These are phyloP conservation scores for Trametes elegans DNA, from an alignment of 768 basidiomycete genomes.

Conservation along the genomic window DNA sequence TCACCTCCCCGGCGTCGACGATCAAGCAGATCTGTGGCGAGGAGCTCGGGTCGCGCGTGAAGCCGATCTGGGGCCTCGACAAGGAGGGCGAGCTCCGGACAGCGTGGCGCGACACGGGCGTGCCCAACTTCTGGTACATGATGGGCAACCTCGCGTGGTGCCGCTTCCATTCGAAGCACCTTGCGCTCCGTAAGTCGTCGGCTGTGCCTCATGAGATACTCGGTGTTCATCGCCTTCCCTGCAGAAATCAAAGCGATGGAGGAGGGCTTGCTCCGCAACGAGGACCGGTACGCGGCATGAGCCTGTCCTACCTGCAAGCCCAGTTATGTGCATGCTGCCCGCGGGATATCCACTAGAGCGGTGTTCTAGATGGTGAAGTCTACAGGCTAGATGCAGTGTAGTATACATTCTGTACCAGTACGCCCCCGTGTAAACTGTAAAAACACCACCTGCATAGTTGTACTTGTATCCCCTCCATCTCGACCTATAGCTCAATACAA, in stretches of 20 bases:
- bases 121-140: conserved; percentile 56
- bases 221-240: neutral
- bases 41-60: conserved; percentile 42
- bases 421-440: no score
- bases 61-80: conserved; percentile 64
- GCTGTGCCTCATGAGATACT: no score
- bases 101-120: conserved; percentile 48
- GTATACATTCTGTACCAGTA: no score
- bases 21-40: conserved; percentile 46
- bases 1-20: conserved; percentile 41
- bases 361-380: no score
- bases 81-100: conserved; percentile 61
- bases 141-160: conserved; percentile 61
- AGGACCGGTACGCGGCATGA: conserved; percentile 4
- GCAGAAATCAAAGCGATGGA: conserved; percentile 71
- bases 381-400: no score
- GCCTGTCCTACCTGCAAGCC: no score
- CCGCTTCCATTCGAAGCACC: conserved; percentile 65
- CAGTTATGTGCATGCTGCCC: no score
- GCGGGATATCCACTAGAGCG: no score
- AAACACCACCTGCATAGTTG: no score
- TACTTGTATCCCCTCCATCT: no score
- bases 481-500: no score
- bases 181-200: conserved; percentile 56
- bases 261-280: conserved; percentile 38